These are phyloP conservation scores for Clitopilus passeckerianus DNA, from an alignment of 768 basidiomycete species.

Conservation along the genomic window DNA sequence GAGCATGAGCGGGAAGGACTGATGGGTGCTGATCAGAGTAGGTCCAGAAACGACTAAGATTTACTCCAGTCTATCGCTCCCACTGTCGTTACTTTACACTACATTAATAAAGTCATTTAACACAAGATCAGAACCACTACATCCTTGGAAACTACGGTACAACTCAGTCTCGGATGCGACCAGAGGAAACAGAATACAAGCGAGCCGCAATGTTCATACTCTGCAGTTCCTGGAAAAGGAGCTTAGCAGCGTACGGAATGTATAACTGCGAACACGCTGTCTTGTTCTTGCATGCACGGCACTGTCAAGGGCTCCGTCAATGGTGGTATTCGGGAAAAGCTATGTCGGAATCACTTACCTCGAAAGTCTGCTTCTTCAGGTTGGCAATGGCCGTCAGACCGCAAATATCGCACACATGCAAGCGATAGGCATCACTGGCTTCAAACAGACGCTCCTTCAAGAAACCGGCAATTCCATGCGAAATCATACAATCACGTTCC, in stretches of 20 bases:
- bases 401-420: constrained; percentile 96
- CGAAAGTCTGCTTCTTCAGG: constrained; percentile 97
- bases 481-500: constrained; percentile 99
- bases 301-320: constrained; percentile 31
- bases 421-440: constrained; percentile 86
- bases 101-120: constrained; percentile 15
- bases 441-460: constrained; percentile 96
- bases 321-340: not conserved
- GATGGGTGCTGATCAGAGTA: constrained; percentile 37
- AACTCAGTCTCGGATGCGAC: constrained; percentile 69
- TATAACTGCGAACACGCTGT: constrained; percentile 88
- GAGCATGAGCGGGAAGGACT: constrained; percentile 66
- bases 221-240: constrained; percentile 96
- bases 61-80: constrained; percentile 4
- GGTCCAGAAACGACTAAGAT: constrained; percentile 27
- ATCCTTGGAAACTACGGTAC: not conserved
- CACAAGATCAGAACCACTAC: constrained; percentile 6
- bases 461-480: constrained; percentile 97
- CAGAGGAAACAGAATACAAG: constrained; percentile 81
- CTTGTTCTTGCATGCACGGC: constrained; percentile 96
- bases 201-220: constrained; percentile 94
- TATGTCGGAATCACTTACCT: constrained; percentile 33
- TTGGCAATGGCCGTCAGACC: constrained; percentile 24
- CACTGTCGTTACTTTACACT: constrained; percentile 14
- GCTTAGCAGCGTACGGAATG: constrained; percentile 95